A percentile compares a stretch with the other conserved stretches of the same genome.
These are phyloP conservation scores for Musa troglodytarum DNA, from an alignment of 176 grass and related monocot species.

Conservation along the genomic window DNA sequence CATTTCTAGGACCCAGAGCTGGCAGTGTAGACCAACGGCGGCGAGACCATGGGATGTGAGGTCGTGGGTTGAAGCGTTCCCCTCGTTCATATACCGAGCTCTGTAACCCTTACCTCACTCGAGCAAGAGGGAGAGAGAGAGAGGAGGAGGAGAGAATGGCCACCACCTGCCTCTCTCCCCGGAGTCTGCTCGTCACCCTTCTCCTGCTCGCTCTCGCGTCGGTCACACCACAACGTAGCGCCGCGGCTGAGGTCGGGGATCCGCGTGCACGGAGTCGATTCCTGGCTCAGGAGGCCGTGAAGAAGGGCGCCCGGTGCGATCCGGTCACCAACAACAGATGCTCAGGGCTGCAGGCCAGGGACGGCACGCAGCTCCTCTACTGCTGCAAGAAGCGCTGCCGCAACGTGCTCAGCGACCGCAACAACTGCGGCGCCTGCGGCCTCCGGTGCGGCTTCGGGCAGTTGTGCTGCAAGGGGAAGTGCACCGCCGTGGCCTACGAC, in stretches of 20 bases:
- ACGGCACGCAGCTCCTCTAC: background rate
- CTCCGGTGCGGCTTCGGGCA: constrained; percentile 32
- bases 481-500: constrained; percentile 28
- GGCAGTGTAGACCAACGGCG: no score
- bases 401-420: constrained; percentile 32
- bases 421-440: constrained; percentile 50
- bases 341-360: no score
- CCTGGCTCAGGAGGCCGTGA: constrained; percentile 7
- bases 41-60: no score
- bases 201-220: no score
- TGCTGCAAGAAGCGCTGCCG: constrained; percentile 36
- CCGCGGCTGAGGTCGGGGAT: background rate
- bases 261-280: constrained; percentile 29
- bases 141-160: no score
- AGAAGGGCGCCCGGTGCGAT: constrained; percentile 10
- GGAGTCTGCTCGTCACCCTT: no score
- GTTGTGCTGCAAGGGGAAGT: constrained; percentile 44
- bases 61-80: no score
- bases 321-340: background rate
- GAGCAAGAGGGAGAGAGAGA: no score
- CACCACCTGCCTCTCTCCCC: no score
- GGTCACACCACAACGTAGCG: background rate
- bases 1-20: no score
- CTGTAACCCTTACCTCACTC: no score
- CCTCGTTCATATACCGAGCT: no score